Evolutionary conservation across 2,329 filamentous ascomycete species (phyloP).

Genomic region (Colletotrichum filicis): DNA sequence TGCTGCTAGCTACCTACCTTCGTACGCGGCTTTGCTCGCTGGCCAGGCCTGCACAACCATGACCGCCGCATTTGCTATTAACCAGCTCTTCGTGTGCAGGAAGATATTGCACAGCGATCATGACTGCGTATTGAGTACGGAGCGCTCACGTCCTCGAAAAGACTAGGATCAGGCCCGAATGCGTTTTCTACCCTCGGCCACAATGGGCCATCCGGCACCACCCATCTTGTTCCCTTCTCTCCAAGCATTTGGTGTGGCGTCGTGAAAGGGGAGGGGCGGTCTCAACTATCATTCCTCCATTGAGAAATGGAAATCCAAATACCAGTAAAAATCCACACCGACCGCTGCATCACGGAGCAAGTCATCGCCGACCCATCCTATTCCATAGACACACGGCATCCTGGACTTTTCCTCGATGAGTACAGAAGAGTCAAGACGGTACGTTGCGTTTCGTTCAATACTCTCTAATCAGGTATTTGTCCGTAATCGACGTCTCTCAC

Average conservation of each 20-base stretch:
- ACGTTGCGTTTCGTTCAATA: neutral
- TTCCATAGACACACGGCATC: constrained; percentile 4
- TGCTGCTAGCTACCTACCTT: neutral
- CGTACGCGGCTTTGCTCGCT: constrained; percentile 3
- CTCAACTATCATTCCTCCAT: constrained; percentile 26
- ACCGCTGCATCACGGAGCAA: constrained; percentile 9
- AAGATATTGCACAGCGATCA: neutral
- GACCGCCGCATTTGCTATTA: neutral
- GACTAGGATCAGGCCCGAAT: constrained; percentile 18
- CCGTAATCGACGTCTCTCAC: neutral
- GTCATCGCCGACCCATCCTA: constrained; percentile 8
- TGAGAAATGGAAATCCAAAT: constrained; percentile 16
- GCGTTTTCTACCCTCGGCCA: neutral
- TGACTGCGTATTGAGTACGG: neutral
- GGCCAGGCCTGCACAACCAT: neutral
- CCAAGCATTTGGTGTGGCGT: neutral
- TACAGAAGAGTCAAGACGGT: neutral
- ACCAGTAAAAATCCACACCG: constrained; percentile 11
- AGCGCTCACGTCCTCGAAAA: neutral
- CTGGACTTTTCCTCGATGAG: neutral
- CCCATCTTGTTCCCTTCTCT: neutral
- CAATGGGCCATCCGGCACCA: neutral
- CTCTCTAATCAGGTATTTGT: constrained; percentile 1
- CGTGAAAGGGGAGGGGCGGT: constrained; percentile 16
- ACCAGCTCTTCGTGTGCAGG: neutral